Evolutionary conservation across 2,329 filamentous ascomycete species (phyloP).

Genomic region (Aspergillus brasiliensis): DNA sequence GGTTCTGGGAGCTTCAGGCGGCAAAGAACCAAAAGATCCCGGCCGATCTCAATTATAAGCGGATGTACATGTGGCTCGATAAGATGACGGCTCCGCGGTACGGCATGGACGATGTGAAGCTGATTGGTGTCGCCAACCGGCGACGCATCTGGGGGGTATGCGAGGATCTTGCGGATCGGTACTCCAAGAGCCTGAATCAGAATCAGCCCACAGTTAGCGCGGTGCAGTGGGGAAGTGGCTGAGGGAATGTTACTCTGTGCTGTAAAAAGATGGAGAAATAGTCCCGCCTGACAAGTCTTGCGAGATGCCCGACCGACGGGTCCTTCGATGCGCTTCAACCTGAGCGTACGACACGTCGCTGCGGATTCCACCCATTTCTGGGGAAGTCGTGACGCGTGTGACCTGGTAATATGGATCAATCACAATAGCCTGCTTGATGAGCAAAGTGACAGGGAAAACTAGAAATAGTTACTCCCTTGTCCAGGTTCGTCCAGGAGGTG

Average conservation of each 20-base stretch:
- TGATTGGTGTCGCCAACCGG: slow-evolving; percentile 23
- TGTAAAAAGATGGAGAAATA: neutral
- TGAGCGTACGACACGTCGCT: neutral
- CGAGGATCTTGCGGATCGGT: slow-evolving; percentile 19
- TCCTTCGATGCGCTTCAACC: neutral
- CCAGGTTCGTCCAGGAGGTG: too few relatives aligned
- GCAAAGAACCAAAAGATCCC: slow-evolving; percentile 5
- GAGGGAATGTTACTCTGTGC: neutral
- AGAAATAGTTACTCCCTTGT: too few relatives aligned
- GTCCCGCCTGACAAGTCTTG: neutral
- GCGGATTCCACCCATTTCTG: neutral
- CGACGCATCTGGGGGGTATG: slow-evolving; percentile 23
- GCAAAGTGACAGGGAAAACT: neutral
- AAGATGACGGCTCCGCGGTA: slow-evolving; percentile 18
- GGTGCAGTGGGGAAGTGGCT: neutral
- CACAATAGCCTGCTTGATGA: neutral
- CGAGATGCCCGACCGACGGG: neutral
- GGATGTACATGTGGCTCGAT: slow-evolving; percentile 21
- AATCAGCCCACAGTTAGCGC: neutral
- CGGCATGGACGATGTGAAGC: slow-evolving; percentile 19
- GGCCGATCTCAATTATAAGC: slow-evolving; percentile 18
- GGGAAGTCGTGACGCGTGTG: neutral
- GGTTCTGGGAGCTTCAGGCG: slow-evolving; percentile 22
- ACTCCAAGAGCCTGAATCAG: slow-evolving; percentile 2
- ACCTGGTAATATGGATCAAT: neutral